Evolutionary conservation across 495 filamentous ascomycete genomes (phyloP), one percentile per base, ranked within the genome.

Genomic region (Delitschia confertaspora): DNA sequence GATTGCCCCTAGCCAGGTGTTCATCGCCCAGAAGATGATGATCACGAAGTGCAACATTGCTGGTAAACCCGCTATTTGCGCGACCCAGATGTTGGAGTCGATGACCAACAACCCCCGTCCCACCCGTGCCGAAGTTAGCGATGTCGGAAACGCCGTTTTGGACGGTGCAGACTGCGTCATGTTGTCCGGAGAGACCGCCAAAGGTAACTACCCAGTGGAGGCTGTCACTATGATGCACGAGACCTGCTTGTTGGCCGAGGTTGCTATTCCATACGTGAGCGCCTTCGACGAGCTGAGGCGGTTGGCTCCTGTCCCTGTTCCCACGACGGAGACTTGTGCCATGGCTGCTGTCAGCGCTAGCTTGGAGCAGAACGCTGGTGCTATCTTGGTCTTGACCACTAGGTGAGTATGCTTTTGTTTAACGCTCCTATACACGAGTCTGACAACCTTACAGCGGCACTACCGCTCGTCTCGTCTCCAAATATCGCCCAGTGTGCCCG

Each of bases 1-100:
- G 68, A 98, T 98, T 60, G 87, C 91, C 14, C 88, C 93, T 26
- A 85, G 89, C 39, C 93, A 98, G 75, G 91, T 98, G 41, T 98
- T 96, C 69, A 82, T 93, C 51, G 91, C 91, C 34, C 91, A 98
- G 75, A 98, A 98, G 80, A 96, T 96, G 86, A 88, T 98, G 82
- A 96, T 96, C 68, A 86, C 89, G 64, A 96, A 95, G 80, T 96
- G 93, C 76, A 98, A 98, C 74, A 82, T 95, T 60, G 89, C 88
- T 56, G 91, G 93, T 63, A 98, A 98, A 76, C 91, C 91, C 49
- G 85, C 87, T 60, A 95, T 96, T 63, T 95, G 88, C 65, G 85
- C 85, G 37, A 87, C 83, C 22, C 80, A 88, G 66, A 86, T 87
- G 82, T 74, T 98, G 49, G 91, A 98, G 76, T 93, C 86, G 55